Evolutionary conservation across 345 rosid species (phyloP).

Genomic region (Eucalyptus cloeziana): DNA sequence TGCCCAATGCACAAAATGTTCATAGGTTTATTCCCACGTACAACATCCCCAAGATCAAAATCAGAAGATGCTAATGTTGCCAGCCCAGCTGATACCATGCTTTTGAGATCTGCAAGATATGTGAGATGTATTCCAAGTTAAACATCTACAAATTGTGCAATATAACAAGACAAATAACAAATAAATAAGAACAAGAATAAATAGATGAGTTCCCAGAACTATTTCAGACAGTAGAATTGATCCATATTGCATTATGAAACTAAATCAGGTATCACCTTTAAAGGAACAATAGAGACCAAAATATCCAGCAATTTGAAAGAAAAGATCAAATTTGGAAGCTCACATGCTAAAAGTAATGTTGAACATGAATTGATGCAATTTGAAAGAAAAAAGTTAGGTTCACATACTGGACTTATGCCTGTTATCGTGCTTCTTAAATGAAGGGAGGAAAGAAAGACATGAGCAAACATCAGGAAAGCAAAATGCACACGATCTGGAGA

Average conservation of each 20-base stretch:
- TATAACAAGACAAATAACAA: not conserved
- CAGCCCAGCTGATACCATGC: conserved; percentile 81
- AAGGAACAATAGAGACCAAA: not conserved
- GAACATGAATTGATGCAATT: not conserved
- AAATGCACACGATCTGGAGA: not conserved
- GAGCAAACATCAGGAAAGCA: not conserved
- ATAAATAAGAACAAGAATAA: not conserved
- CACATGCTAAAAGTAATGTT: not conserved
- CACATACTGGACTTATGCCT: not conserved
- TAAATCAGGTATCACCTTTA: not conserved
- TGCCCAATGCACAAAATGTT: conserved; percentile 77
- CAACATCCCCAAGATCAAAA: conserved; percentile 41
- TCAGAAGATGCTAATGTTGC: conserved; percentile 48
- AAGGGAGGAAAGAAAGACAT: not conserved
- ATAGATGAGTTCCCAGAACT: not conserved
- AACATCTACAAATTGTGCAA: not conserved
- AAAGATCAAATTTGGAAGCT: not conserved
- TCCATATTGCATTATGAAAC: not conserved
- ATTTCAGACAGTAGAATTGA: not conserved
- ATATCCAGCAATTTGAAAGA: not conserved
- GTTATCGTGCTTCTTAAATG: not conserved
- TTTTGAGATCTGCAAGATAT: conserved; percentile 53
- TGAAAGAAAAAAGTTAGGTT: not conserved
- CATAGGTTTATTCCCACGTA: conserved; percentile 45
- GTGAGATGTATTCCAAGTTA: not conserved